These are phyloP conservation scores for Lactarius quietus DNA, from an alignment of 768 basidiomycete species.

Conservation along the genomic window DNA sequence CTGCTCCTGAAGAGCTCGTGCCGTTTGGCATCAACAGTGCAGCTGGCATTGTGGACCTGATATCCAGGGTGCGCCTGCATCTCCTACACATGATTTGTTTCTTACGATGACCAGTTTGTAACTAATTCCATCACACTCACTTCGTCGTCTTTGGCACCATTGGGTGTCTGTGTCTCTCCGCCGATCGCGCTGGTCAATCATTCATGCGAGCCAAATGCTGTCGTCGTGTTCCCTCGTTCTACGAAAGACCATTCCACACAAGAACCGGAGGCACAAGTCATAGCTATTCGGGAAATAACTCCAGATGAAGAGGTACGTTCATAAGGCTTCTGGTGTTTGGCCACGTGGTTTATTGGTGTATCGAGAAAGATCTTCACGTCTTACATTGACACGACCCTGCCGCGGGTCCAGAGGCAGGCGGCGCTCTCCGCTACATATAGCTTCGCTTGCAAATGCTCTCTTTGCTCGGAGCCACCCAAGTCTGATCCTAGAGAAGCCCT, in stretches of 20 bases:
- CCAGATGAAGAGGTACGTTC: constrained; percentile 64
- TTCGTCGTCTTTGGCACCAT: constrained; percentile 67
- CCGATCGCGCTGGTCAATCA: constrained; percentile 81
- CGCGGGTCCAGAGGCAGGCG: constrained; percentile 49
- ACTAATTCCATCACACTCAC: constrained; percentile 91
- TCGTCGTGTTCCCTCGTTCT: constrained; percentile 80
- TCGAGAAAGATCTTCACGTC: constrained; percentile 63
- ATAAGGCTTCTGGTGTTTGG: background rate
- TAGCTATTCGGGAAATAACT: constrained; percentile 63
- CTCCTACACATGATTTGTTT: background rate
- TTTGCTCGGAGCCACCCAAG: constrained; percentile 43
- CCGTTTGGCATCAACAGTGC: constrained; percentile 54
- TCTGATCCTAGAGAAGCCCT: constrained; percentile 68
- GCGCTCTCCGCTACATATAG: constrained; percentile 69
- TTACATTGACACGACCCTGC: constrained; percentile 83
- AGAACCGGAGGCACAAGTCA: constrained; percentile 67
- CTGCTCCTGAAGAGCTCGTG: constrained; percentile 55
- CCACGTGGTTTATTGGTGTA: background rate
- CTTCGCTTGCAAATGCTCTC: constrained; percentile 66
- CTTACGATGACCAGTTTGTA: constrained; percentile 55
- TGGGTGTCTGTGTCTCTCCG: constrained; percentile 85
- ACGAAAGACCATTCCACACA: constrained; percentile 34
- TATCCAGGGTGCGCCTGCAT: constrained; percentile 57
- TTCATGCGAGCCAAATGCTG: constrained; percentile 84
- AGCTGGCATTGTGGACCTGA: constrained; percentile 62